Percentiles rank a stretch among this genome's conserved stretches.
Evolutionary conservation across 1,284 basidiomycete genomes (phyloP).

Genomic region (Agroathelia rolfsii): DNA sequence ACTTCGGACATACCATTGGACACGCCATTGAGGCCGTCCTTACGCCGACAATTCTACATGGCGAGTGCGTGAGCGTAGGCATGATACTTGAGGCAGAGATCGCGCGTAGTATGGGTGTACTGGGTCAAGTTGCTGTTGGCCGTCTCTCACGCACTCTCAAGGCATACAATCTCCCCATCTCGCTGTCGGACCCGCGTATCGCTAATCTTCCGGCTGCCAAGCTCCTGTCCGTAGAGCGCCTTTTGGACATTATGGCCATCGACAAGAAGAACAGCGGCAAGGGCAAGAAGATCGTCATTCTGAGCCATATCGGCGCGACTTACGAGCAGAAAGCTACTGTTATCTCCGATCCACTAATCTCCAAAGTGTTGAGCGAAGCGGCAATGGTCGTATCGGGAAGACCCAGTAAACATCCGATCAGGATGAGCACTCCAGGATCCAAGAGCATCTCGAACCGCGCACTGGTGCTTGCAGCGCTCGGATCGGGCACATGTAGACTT

Average conservation of each 20-base stretch:
- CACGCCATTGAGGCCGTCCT: slow-evolving; percentile 93
- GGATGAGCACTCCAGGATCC: slow-evolving; percentile 88
- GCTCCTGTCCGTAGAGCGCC: slow-evolving; percentile 67
- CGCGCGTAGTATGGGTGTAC: slow-evolving; percentile 76
- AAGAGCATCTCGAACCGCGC: slow-evolving; percentile 98
- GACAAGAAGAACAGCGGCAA: slow-evolving; percentile 96
- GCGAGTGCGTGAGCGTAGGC: slow-evolving; percentile 87
- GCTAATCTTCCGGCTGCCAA: slow-evolving; percentile 61
- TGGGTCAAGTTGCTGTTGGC: slow-evolving; percentile 84
- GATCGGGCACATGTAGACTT: slow-evolving; percentile 79
- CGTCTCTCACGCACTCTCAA: slow-evolving; percentile 77
- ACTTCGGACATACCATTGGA: slow-evolving; percentile 94
- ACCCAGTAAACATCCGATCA: slow-evolving; percentile 60
- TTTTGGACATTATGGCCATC: slow-evolving; percentile 89
- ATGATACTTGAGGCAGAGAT: slow-evolving; percentile 94
- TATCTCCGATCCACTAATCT: slow-evolving; percentile 74
- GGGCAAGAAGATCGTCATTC: slow-evolving; percentile 89
- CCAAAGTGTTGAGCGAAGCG: slow-evolving; percentile 72
- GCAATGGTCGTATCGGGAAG: slow-evolving; percentile 64
- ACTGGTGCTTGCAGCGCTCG: slow-evolving; percentile 88
- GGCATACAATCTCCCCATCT: slow-evolving; percentile 81
- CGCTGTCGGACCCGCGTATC: slow-evolving; percentile 69
- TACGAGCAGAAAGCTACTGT: slow-evolving; percentile 87
- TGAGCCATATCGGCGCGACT: slow-evolving; percentile 86
- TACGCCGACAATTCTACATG: slow-evolving; percentile 85